Evolutionary conservation across 2,329 filamentous ascomycete genomes (phyloP).

Genomic region (Myriosclerotinia duriaeana): DNA sequence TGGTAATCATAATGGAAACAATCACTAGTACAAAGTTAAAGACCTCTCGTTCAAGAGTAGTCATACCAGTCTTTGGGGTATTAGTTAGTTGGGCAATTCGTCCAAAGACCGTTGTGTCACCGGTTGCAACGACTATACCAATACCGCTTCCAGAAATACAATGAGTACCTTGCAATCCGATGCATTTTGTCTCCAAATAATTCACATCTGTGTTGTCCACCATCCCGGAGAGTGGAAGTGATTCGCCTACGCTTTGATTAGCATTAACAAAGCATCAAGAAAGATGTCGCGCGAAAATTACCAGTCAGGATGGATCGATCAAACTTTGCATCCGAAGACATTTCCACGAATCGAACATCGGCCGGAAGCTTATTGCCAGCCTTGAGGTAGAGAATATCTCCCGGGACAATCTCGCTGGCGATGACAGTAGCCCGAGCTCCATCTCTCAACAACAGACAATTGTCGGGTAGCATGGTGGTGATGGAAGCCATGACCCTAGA

Average conservation of each 20-base stretch:
- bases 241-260: conserved; percentile 48
- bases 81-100: conserved; percentile 70
- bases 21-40: conserved; percentile 70
- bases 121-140: conserved; percentile 68
- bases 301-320: conserved; percentile 70
- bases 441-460: conserved; percentile 64
- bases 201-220: conserved; percentile 66
- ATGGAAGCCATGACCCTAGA: conserved; percentile 75
- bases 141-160: conserved; percentile 66
- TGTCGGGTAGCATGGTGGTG: conserved; percentile 73
- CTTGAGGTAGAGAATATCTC: conserved; percentile 66
- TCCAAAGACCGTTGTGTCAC: conserved; percentile 71
- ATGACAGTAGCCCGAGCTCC: conserved; percentile 50
- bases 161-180: conserved; percentile 74
- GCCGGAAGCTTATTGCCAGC: conserved; percentile 72
- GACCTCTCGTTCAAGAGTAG: conserved; percentile 69
- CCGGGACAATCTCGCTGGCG: conserved; percentile 64
- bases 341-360: conserved; percentile 67
- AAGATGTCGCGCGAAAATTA: neutral
- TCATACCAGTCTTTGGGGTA: conserved; percentile 63
- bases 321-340: conserved; percentile 68
- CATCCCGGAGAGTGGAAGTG: conserved; percentile 59
- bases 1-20: conserved; percentile 61
- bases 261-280: neutral
- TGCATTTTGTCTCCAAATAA: conserved; percentile 72